A percentile compares a stretch with the other conserved stretches of the same genome.
Evolutionary conservation across 306 rosid genomes (phyloP).

Genomic region (Trichosanthes truncata): DNA sequence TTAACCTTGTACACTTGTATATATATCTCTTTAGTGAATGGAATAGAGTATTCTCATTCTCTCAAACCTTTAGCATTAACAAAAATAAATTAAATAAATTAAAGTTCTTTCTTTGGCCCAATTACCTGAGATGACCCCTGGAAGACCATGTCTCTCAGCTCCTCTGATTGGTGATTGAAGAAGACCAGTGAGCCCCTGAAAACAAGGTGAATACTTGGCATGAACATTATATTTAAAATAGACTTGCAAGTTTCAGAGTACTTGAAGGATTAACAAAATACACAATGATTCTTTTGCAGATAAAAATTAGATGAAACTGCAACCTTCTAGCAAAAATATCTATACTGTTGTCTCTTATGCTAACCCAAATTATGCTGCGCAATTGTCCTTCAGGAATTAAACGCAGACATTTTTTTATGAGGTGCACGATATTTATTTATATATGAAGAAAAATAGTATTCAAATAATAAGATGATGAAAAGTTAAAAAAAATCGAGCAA

Average conservation of each 20-base stretch:
- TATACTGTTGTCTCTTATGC: no score
- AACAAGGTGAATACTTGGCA: not conserved
- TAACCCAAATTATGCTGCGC: no score
- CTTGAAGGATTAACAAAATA: not conserved
- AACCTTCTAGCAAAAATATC: constrained; percentile 3
- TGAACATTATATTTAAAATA: not conserved
- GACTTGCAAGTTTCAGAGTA: not conserved
- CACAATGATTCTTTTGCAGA: not conserved
- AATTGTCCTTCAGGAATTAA: no score
- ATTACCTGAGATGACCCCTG: constrained; percentile 87
- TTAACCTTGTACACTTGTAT: no score
- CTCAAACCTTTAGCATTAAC: no score
- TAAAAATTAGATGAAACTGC: not conserved
- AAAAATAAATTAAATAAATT: no score
- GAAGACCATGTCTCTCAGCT: constrained; percentile 98
- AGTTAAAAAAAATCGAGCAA: not conserved
- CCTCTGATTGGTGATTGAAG: constrained; percentile 89
- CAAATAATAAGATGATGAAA: not conserved
- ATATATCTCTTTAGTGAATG: no score
- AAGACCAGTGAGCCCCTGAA: constrained; percentile 93
- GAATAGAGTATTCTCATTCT: no score
- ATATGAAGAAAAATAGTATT: not conserved
- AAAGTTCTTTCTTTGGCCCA: no score
- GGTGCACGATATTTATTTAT: not conserved
- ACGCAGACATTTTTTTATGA: not conserved